Evolutionary conservation across 441 rosid species (phyloP), one percentile per base, ranked within the genome.

Genomic region (Eutrema salsugineum): DNA sequence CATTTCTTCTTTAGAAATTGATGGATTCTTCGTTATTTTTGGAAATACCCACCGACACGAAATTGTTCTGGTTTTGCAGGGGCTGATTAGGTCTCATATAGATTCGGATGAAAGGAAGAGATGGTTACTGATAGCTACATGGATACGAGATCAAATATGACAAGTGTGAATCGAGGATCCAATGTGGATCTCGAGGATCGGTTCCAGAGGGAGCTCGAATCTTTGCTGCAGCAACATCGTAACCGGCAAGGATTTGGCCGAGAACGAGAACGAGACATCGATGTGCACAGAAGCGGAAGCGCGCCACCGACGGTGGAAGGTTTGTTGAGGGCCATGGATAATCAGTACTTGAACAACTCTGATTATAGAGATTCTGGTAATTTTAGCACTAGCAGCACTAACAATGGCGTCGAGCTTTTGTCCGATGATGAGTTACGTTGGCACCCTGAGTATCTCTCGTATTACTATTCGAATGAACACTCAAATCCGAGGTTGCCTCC

Each of bases 241-340:
- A 79, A 70, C 66, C 84, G 56, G 8, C 87, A 72, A 72, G 64
- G 78, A n/a, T 67, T 73, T 48, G 83, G 80, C 15, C 75, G 54
- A 3, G 56, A 64, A 58, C 75, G 77, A 57, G 91, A 86, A 47
- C 83, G 84, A 65, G 85, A 83, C 53, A 70, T 84, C 5, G 83
- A 85, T 65, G 84, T 83, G 6, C 82, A 78, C 72, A 80, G 99
- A 78, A 84, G 97, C 76, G 98, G 99, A 33, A 95, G 98, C 78
- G 99, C 99, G 1, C 97, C 96, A 2, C 99, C 99, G 17, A 92
- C 97, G 1, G 94, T 91, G 33, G 93, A 95, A 78, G 99, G 98
- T 72, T 89, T 97, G 30, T 76, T 87, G 36, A 82, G 82, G 66
- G 98, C 94, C 8, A 87, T 90, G 59, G 93, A 85, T 53, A 79